Conservation (phyloP, 306 rosid species). For the Quercus aquifolioides region DNA sequence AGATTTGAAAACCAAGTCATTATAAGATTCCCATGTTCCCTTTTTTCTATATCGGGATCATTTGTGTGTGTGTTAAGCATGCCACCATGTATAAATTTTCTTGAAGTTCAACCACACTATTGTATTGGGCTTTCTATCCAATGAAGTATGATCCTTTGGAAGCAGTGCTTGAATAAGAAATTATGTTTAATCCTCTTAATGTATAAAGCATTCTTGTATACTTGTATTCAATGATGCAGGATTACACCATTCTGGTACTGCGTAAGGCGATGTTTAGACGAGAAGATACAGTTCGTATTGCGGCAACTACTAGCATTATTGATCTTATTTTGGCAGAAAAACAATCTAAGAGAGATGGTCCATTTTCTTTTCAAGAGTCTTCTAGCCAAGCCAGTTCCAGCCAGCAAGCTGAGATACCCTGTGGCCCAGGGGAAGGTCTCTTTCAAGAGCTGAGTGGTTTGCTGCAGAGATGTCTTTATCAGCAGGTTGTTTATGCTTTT, state of each 20-base stretch:
- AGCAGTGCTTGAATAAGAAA: neutral
- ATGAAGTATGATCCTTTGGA: neutral
- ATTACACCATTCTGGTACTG: conserved; percentile 37
- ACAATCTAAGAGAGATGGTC: conserved; percentile 29
- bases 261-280: conserved; percentile 45
- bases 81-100: neutral
- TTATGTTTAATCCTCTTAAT: neutral
- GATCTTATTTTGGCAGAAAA: conserved; percentile 36
- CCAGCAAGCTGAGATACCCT: conserved; percentile 31
- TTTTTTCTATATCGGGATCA: neutral
- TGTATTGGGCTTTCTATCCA: neutral
- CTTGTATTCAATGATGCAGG: conserved; percentile 18
- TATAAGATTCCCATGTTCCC: neutral
- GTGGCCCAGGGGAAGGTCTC: conserved; percentile 19
- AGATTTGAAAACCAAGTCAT: neutral
- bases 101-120: neutral
- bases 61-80: neutral
- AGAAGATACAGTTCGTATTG: conserved; percentile 39
- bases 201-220: neutral
- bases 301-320: conserved; percentile 34
- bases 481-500: conserved; percentile 22
- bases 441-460: conserved; percentile 44
- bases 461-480: conserved; percentile 43
- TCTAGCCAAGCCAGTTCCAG: conserved; percentile 46
- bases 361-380: conserved; percentile 34